A percentile compares a stretch with the other conserved stretches of the same genome.
These are phyloP conservation scores for Solanum neorickii DNA, from an alignment of 257 asterid genomes.

Conservation along the genomic window DNA sequence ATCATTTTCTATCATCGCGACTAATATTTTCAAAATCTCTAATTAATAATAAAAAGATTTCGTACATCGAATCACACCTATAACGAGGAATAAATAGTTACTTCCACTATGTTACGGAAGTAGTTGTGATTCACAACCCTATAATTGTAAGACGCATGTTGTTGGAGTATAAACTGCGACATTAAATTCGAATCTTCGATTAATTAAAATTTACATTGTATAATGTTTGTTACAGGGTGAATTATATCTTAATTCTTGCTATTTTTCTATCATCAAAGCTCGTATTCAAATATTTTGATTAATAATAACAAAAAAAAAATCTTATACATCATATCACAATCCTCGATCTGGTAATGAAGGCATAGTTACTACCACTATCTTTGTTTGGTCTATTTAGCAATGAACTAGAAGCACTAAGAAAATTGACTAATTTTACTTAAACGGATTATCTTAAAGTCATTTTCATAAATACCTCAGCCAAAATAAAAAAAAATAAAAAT, in stretches of 20 bases:
- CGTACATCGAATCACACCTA: too few relatives aligned
- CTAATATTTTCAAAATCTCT: too few relatives aligned
- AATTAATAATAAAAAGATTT: too few relatives aligned
- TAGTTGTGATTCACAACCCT: background rate
- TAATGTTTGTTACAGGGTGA: background rate
- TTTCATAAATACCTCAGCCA: background rate
- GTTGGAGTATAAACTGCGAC: background rate
- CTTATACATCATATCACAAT: too few relatives aligned
- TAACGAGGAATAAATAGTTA: background rate
- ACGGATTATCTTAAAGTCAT: conserved; percentile 2
- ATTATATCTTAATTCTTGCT: too few relatives aligned
- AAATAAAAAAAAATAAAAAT: background rate
- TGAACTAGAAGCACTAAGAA: background rate
- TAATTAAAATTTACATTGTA: background rate
- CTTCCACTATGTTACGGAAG: background rate
- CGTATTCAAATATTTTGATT: fast-evolving
- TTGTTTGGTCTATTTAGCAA: background rate
- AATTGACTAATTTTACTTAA: background rate
- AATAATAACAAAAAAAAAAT: fast-evolving
- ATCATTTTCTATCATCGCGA: too few relatives aligned
- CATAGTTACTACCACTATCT: conserved; percentile 15
- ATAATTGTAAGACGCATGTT: background rate
- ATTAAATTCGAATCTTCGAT: background rate
- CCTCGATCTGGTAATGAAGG: background rate
- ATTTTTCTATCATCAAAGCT: background rate